Conservation (phyloP, 176 grass and related monocot species). For the Guadua angustifolia region DNA sequence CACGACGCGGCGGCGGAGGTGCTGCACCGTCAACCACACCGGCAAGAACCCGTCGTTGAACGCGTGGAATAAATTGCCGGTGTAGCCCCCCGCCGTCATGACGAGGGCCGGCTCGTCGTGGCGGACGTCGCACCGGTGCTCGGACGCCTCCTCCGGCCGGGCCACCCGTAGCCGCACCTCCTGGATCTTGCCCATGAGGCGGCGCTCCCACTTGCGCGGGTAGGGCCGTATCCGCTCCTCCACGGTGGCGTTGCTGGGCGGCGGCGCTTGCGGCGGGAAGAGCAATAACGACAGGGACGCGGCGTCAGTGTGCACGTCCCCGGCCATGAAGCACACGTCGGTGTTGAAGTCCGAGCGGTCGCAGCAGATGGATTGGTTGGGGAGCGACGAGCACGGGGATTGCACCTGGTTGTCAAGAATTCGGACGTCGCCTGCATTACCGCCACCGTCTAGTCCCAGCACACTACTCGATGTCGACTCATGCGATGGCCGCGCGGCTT, state of each 20-base stretch:
- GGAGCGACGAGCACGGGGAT: conserved; percentile 53
- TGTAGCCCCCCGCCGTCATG: conserved; percentile 69
- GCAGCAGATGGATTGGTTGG: conserved; percentile 61
- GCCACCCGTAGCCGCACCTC: conserved; percentile 55
- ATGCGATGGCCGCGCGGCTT: not conserved
- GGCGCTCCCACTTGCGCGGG: conserved; percentile 78
- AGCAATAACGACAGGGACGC: conserved; percentile 53
- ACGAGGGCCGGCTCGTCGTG: conserved; percentile 66
- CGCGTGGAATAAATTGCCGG: conserved; percentile 71
- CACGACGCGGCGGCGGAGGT: conserved; percentile 57
- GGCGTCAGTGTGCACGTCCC: conserved; percentile 68
- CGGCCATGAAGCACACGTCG: conserved; percentile 84
- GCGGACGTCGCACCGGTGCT: conserved; percentile 57
- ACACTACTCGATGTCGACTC: no score
- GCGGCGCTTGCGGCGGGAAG: not conserved
- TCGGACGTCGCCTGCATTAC: not conserved
- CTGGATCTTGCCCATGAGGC: conserved; percentile 52
- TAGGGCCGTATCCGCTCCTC: conserved; percentile 69
- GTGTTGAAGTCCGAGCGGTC: conserved; percentile 65
- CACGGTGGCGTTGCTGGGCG: not conserved
- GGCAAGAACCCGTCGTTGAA: conserved; percentile 75
- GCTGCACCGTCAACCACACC: conserved; percentile 68
- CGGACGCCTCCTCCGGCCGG: not conserved
- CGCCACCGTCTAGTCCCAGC: not conserved
- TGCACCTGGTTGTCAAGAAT: conserved; percentile 49